A percentile compares a stretch with the other conserved stretches of the same genome.
These are phyloP conservation scores for Puccinia brachypodii DNA, from an alignment of 1,284 basidiomycete species.

Conservation along the genomic window DNA sequence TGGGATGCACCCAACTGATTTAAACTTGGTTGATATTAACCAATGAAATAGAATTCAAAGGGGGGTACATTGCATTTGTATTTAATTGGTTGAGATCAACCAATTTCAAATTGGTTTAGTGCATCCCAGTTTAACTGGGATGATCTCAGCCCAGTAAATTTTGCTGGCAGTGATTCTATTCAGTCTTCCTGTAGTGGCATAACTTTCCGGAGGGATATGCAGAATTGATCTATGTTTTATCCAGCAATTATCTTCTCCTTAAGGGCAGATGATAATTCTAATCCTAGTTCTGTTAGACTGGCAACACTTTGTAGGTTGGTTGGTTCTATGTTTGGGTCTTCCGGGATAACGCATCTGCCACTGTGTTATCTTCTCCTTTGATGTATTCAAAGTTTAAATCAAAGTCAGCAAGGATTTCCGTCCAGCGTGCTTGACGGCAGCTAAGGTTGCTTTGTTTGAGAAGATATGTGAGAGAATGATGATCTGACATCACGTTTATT, in stretches of 20 bases:
- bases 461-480: conserved; percentile 52
- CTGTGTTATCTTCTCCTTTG: conserved; percentile 57
- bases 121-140: too few species aligned
- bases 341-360: conserved; percentile 58
- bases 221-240: conserved; percentile 56
- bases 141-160: too few species aligned
- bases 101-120: too few species aligned
- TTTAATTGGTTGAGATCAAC: too few species aligned
- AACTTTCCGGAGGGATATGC: conserved; percentile 50
- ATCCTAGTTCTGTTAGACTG: not conserved
- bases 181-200: not conserved
- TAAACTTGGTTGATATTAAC: too few species aligned
- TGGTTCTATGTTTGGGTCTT: not conserved
- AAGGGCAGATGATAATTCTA: conserved; percentile 45
- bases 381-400: conserved; percentile 55
- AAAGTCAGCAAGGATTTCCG: conserved; percentile 58
- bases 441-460: conserved; percentile 58
- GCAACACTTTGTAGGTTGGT: not conserved
- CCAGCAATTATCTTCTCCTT: conserved; percentile 54
- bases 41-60: too few species aligned
- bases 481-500: too few species aligned
- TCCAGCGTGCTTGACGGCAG: conserved; percentile 57
- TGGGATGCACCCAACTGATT: too few species aligned
- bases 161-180: too few species aligned
- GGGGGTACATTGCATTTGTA: too few species aligned